Conservation (phyloP, 1,284 basidiomycete species). For the Pyrrhoderma noxium region DNA sequence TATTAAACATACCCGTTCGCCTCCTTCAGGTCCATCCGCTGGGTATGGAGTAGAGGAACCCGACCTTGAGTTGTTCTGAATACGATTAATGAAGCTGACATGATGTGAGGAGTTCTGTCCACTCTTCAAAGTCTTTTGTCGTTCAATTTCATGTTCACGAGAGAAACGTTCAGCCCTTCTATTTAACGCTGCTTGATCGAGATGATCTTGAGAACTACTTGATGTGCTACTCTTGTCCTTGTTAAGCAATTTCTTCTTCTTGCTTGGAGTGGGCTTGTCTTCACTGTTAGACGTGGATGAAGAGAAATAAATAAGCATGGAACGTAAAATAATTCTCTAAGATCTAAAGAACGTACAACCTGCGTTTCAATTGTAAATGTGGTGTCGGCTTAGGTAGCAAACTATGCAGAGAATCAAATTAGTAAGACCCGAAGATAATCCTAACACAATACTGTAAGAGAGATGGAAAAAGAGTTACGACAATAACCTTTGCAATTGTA, state of each 20-base stretch:
- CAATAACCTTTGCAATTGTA: conserved; percentile 70
- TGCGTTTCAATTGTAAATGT: conserved; percentile 57
- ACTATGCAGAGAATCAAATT: conserved; percentile 31
- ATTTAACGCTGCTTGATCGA: conserved; percentile 60
- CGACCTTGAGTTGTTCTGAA: conserved; percentile 34
- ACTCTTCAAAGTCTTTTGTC: conserved; percentile 42
- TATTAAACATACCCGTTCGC: conserved; percentile 52
- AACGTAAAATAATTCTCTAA: neutral
- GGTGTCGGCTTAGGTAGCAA: conserved; percentile 55
- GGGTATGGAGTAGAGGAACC: conserved; percentile 39
- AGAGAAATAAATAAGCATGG: too few species aligned
- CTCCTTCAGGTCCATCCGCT: conserved; percentile 56
- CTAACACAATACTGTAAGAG: neutral
- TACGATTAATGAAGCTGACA: conserved; percentile 41
- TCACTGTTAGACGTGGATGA: too few species aligned
- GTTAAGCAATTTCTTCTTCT: conserved; percentile 49
- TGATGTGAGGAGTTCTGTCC: conserved; percentile 37
- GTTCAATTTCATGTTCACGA: conserved; percentile 75
- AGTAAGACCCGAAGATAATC: neutral
- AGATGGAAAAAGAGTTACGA: conserved; percentile 9
- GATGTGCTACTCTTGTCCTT: conserved; percentile 17
- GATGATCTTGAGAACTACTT: conserved; percentile 38
- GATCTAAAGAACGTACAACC: conserved; percentile 43
- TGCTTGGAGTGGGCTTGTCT: conserved; percentile 37
- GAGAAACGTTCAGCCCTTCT: conserved; percentile 71